Percentiles rank a stretch among this genome's conserved stretches.
Evolutionary conservation across 1,284 basidiomycete species (phyloP).

Genomic region (Thelephora terrestris): DNA sequence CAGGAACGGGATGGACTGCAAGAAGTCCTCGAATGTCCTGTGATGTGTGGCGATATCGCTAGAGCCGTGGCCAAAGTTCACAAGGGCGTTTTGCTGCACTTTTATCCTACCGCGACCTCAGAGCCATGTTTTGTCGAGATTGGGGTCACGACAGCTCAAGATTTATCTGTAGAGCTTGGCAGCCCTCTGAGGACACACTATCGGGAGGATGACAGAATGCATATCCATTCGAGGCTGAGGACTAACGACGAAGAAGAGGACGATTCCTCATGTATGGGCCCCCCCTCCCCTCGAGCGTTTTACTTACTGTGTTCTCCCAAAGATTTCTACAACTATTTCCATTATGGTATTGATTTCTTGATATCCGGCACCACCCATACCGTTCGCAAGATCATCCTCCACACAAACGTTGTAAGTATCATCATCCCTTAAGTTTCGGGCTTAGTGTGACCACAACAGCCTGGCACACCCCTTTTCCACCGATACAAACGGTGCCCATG

Average conservation of each 20-base stretch:
- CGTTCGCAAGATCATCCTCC: conserved; percentile 78
- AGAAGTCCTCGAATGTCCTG: conserved; percentile 50
- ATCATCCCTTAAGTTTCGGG: background rate
- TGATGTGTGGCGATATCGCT: conserved; percentile 64
- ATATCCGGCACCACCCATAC: conserved; percentile 59
- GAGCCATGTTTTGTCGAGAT: conserved; percentile 53
- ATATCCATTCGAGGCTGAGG: conserved; percentile 52
- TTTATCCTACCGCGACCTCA: conserved; percentile 41
- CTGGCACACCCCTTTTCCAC: conserved; percentile 81
- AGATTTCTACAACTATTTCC: conserved; percentile 92
- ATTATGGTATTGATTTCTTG: conserved; percentile 79
- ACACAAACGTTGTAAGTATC: conserved; percentile 71
- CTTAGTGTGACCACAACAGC: conserved; percentile 32
- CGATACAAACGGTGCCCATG: conserved; percentile 84
- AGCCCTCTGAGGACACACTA: conserved; percentile 70
- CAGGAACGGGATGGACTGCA: conserved; percentile 53
- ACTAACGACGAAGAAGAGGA: conserved; percentile 28
- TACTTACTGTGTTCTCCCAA: background rate
- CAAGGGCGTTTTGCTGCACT: conserved; percentile 59
- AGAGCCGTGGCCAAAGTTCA: conserved; percentile 63
- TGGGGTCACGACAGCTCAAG: conserved; percentile 77
- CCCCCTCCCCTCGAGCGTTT: background rate
- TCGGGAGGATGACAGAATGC: conserved; percentile 83
- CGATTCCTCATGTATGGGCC: conserved; percentile 21
- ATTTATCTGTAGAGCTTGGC: conserved; percentile 69